Evolutionary conservation across 2,329 filamentous ascomycete genomes (phyloP).

Genomic region (Stachybotrys echinatus): DNA sequence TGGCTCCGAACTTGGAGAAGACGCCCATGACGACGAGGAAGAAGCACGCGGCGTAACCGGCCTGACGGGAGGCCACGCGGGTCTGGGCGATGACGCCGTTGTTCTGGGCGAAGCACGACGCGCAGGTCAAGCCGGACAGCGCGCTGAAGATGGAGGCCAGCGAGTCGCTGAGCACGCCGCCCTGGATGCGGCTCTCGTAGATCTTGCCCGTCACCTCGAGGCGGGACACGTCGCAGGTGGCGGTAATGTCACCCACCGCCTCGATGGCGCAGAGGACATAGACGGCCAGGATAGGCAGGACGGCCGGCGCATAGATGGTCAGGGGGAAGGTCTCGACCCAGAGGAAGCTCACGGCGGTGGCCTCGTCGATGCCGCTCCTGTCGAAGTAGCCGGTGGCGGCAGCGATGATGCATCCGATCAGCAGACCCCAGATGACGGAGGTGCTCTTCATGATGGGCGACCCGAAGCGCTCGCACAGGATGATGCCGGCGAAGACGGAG

Average conservation of each 20-base stretch:
- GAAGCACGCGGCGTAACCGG: slow-evolving; percentile 71
- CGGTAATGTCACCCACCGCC: slow-evolving; percentile 75
- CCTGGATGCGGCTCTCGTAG: slow-evolving; percentile 75
- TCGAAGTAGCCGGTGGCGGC: slow-evolving; percentile 76
- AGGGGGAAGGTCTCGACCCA: slow-evolving; percentile 77
- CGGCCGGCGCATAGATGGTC: slow-evolving; percentile 65
- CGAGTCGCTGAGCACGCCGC: slow-evolving; percentile 59
- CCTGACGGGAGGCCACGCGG: slow-evolving; percentile 73
- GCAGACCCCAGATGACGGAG: slow-evolving; percentile 68
- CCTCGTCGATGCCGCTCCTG: slow-evolving; percentile 62
- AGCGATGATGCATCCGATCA: slow-evolving; percentile 73
- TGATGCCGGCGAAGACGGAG: slow-evolving; percentile 73
- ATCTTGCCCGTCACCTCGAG: slow-evolving; percentile 66
- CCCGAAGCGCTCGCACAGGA: slow-evolving; percentile 75
- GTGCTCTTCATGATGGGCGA: slow-evolving; percentile 80
- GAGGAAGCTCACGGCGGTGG: slow-evolving; percentile 68
- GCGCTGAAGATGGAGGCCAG: not conserved
- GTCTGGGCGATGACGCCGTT: slow-evolving; percentile 82
- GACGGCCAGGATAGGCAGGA: slow-evolving; percentile 64
- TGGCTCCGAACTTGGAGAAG: slow-evolving; percentile 77
- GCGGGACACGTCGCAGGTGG: slow-evolving; percentile 74
- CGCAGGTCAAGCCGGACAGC: slow-evolving; percentile 64
- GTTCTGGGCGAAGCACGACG: slow-evolving; percentile 79
- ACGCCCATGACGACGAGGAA: slow-evolving; percentile 78
- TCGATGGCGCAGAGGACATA: slow-evolving; percentile 73